These are phyloP conservation scores for Talaromyces sp. DNA, from an alignment of 2,329 filamentous ascomycete genomes.

Conservation along the genomic window DNA sequence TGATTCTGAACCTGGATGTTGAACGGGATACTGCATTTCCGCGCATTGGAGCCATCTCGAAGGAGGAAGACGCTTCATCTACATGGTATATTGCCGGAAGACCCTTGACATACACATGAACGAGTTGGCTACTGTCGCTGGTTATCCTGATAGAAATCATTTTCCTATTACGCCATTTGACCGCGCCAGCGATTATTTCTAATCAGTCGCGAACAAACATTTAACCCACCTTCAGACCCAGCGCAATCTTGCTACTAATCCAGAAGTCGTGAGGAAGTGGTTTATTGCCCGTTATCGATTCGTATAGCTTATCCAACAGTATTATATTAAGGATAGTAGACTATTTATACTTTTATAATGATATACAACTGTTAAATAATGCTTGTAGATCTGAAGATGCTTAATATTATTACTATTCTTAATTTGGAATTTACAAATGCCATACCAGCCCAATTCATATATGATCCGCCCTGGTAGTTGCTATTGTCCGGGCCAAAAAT, in stretches of 20 bases:
- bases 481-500: conserved; percentile 32
- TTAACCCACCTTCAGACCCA: conserved; percentile 31
- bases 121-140: conserved; percentile 34
- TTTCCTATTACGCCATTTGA: conserved; percentile 35
- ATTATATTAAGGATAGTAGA: conserved; percentile 27
- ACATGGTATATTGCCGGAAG: conserved; percentile 34
- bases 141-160: conserved; percentile 30
- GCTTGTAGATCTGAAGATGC: conserved; percentile 10
- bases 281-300: conserved; percentile 38
- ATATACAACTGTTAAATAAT: conserved; percentile 34
- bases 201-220: conserved; percentile 29
- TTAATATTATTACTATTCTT: conserved; percentile 40
- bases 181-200: conserved; percentile 34
- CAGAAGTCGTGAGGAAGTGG: conserved; percentile 29
- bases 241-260: conserved; percentile 34
- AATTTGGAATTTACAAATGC: conserved; percentile 46
- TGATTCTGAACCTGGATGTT: conserved; percentile 25
- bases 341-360: conserved; percentile 44
- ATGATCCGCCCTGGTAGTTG: conserved; percentile 45
- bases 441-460: conserved; percentile 42
- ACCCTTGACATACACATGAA: conserved; percentile 47
- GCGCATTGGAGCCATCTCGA: conserved; percentile 39
- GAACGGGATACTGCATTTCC: conserved; percentile 28
- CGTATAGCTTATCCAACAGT: conserved; percentile 33
- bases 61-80: conserved; percentile 25